These are phyloP conservation scores for Oldenlandia corymbosa DNA, from an alignment of 257 asterid genomes.

Conservation along the genomic window DNA sequence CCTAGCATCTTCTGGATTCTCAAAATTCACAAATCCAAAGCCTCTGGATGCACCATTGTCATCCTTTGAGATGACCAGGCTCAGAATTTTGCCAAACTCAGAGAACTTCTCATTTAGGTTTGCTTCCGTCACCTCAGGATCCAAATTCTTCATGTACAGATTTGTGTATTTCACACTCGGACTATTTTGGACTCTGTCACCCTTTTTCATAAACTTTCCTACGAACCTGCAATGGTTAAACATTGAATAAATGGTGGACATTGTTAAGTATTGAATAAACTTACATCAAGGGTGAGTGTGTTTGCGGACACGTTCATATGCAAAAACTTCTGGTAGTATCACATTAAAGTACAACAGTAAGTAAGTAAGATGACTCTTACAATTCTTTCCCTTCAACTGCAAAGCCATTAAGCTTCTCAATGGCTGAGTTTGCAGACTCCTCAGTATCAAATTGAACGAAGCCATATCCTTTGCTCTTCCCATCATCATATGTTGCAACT, in stretches of 20 bases:
- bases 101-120: conserved; percentile 38
- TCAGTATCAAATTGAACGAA: conserved; percentile 47
- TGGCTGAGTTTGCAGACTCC: conserved; percentile 45
- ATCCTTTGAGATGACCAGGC: conserved; percentile 42
- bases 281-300: not conserved
- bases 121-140: conserved; percentile 36
- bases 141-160: conserved; percentile 48
- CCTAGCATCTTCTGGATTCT: conserved; percentile 45
- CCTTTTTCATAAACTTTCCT: conserved; percentile 40
- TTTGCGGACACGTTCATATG: too few relatives aligned
- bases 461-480: conserved; percentile 59
- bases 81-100: conserved; percentile 41
- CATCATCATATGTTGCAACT: conserved; percentile 34
- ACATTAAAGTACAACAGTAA: too few relatives aligned
- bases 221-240: conserved; percentile 44
- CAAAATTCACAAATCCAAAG: conserved; percentile 55
- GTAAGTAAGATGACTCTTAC: conserved; percentile 16
- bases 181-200: conserved; percentile 31
- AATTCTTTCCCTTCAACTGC: conserved; percentile 31
- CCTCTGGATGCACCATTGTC: conserved; percentile 43
- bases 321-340: too few relatives aligned
- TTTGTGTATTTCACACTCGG: conserved; percentile 38
- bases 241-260: not conserved
- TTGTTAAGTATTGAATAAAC: too few relatives aligned
- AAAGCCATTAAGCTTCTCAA: conserved; percentile 39